Percentiles rank a stretch among this genome's conserved stretches.
Conservation (phyloP, 116 monocot genomes). For the Iris pallida region DNA sequence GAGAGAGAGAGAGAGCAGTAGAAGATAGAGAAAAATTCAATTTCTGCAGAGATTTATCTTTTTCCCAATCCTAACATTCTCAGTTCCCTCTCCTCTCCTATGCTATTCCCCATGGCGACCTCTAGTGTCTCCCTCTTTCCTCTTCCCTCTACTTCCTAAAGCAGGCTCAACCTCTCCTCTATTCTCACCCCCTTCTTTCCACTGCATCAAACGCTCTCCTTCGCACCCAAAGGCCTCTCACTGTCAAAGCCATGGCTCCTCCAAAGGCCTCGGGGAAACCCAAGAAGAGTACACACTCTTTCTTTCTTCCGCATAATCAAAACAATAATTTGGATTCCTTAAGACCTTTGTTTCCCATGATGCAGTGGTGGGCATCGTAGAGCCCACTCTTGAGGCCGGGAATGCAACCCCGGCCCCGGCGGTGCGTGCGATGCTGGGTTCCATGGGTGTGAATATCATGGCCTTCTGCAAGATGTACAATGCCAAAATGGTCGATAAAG, state of each 20-base stretch:
- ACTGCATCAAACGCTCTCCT: constrained; percentile 1
- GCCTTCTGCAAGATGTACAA: constrained; percentile 98
- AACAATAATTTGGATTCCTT: background rate
- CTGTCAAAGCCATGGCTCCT: constrained; percentile 80
- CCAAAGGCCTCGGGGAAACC: constrained; percentile 62
- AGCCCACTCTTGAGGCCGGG: constrained; percentile 89
- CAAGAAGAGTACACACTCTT: constrained; percentile 55
- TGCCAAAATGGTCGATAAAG: constrained; percentile 86
- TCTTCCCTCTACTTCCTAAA: too few relatives aligned
- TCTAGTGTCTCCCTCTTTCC: too few relatives aligned
- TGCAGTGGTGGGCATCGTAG: constrained; percentile 74
- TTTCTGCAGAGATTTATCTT: too few relatives aligned
- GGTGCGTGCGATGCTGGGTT: constrained; percentile 87
- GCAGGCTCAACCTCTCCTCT: too few relatives aligned
- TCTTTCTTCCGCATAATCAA: background rate
- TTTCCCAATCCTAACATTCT: too few relatives aligned
- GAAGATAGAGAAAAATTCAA: too few relatives aligned
- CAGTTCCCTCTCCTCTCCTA: constrained; percentile 44
- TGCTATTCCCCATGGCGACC: constrained; percentile 26
- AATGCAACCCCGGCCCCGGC: constrained; percentile 98
- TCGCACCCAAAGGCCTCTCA: constrained; percentile 23
- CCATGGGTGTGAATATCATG: constrained; percentile 97
- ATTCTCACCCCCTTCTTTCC: constrained; percentile 8
- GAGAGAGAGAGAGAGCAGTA: too few relatives aligned
- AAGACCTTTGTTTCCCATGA: background rate